Conservation (phyloP, 192 early-diverging fungal species). For the Geosiphon pyriformis region DNA sequence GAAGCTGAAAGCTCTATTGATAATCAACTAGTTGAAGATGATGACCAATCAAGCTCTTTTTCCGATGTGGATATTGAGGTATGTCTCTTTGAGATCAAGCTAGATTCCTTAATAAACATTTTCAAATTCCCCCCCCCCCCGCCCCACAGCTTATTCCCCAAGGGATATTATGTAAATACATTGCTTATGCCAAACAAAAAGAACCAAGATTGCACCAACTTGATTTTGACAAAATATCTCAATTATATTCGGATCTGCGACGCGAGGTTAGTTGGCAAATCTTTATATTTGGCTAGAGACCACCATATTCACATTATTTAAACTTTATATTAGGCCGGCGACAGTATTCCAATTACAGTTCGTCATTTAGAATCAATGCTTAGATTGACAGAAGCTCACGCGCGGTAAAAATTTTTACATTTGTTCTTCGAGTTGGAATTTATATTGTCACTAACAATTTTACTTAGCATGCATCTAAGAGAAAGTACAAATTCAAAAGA, state of each 20-base stretch:
- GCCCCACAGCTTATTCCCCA: constrained; percentile 72
- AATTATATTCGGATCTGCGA: constrained; percentile 87
- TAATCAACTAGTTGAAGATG: neutral
- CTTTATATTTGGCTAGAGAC: too few relatives aligned
- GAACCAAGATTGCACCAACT: constrained; percentile 76
- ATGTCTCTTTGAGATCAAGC: too few relatives aligned
- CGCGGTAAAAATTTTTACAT: constrained; percentile 38
- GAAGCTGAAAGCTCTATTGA: constrained; percentile 41
- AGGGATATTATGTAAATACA: constrained; percentile 79
- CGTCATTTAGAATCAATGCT: constrained; percentile 86
- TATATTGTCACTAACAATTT: neutral
- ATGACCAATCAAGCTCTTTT: too few relatives aligned
- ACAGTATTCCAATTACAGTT: constrained; percentile 81
- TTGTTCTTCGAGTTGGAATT: neutral
- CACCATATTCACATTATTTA: neutral
- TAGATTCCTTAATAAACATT: too few relatives aligned
- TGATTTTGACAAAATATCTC: constrained; percentile 83
- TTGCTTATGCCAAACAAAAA: constrained; percentile 79
- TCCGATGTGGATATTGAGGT: too few relatives aligned
- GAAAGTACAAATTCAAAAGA: constrained; percentile 87
- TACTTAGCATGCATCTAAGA: constrained; percentile 80
- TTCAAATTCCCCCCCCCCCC: too few relatives aligned
- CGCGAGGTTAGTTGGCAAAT: constrained; percentile 63
- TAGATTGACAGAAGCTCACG: constrained; percentile 81
- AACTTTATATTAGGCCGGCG: constrained; percentile 35